A percentile compares a stretch with the other conserved stretches of the same genome.
These are phyloP conservation scores for Fusarium stilboides DNA, from an alignment of 2,329 filamentous ascomycete species.

Conservation along the genomic window DNA sequence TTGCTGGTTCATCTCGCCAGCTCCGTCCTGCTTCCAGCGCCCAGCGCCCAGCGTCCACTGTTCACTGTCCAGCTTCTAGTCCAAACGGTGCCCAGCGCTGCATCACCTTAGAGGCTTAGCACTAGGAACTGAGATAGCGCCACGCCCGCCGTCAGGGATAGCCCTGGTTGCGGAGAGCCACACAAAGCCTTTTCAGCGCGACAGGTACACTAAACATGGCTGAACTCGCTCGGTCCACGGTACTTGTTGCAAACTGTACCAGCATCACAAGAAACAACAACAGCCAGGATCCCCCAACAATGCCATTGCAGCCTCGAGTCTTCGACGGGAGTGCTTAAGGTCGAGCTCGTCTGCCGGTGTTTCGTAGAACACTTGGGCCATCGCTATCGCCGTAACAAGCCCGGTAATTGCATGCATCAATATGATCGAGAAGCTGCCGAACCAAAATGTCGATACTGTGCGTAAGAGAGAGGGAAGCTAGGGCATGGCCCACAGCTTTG, in stretches of 20 bases:
- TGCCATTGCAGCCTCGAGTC: conserved; percentile 28
- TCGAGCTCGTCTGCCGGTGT: conserved; percentile 14
- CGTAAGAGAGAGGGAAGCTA: conserved; percentile 37
- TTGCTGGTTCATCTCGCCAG: conserved; percentile 45
- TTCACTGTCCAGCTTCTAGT: conserved; percentile 36
- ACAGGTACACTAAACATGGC: conserved; percentile 42
- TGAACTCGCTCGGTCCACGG: conserved; percentile 39
- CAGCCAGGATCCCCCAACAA: conserved; percentile 25
- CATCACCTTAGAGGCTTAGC: conserved; percentile 17
- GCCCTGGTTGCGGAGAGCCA: conserved; percentile 43
- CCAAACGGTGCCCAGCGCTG: conserved; percentile 40
- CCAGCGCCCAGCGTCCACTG: conserved; percentile 34
- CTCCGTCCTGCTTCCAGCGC: conserved; percentile 47
- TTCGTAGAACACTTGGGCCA: conserved; percentile 34
- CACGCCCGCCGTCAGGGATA: conserved; percentile 47
- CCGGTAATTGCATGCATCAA: conserved; percentile 18
- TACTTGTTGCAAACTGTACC: conserved; percentile 39
- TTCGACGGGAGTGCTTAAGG: conserved; percentile 1
- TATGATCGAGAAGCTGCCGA: conserved; percentile 30
- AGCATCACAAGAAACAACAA: conserved; percentile 20
- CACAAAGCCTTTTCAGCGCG: conserved; percentile 45
- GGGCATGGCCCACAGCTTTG: conserved; percentile 47
- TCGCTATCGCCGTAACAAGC: conserved; percentile 31
- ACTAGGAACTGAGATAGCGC: conserved; percentile 41
- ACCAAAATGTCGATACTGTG: conserved; percentile 43